A percentile compares a stretch with the other conserved stretches of the same genome.
Conservation (phyloP, 306 rosid species). For the Hippophae rhamnoides region DNA sequence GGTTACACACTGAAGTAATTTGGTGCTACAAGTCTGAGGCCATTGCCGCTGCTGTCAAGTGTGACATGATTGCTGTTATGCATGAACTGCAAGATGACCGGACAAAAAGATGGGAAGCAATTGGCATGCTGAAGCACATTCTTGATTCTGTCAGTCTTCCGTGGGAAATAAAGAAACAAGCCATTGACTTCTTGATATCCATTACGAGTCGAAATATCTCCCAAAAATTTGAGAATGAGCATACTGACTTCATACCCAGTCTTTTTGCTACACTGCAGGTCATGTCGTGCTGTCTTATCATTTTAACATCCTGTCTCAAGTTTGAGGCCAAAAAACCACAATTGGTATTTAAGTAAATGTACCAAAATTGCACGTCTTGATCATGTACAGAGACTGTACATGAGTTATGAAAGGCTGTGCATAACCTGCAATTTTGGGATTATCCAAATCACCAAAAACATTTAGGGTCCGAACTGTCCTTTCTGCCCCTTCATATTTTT, state of each 20-base stretch:
- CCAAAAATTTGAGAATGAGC: slow-evolving; percentile 24
- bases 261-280: slow-evolving; percentile 76
- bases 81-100: slow-evolving; percentile 48
- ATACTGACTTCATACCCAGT: slow-evolving; percentile 43
- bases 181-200: slow-evolving; percentile 59
- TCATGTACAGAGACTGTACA: no score
- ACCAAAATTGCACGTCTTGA: no score
- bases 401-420: no score
- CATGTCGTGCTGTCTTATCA: slow-evolving; percentile 7
- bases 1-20: slow-evolving; percentile 38
- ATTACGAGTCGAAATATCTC: slow-evolving; percentile 35
- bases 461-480: not conserved
- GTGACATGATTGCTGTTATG: slow-evolving; percentile 40
- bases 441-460: no score
- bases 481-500: slow-evolving; percentile 5
- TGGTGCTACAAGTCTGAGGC: slow-evolving; percentile 62
- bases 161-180: slow-evolving; percentile 63
- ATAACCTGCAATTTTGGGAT: no score
- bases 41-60: slow-evolving; percentile 44
- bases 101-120: slow-evolving; percentile 74
- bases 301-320: no score
- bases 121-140: slow-evolving; percentile 62
- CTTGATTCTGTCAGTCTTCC: slow-evolving; percentile 51
- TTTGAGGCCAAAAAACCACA: no score
- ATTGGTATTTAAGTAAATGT: no score